These are phyloP conservation scores for Porodaedalea pini DNA, from an alignment of 1,284 basidiomycete genomes.

Conservation along the genomic window DNA sequence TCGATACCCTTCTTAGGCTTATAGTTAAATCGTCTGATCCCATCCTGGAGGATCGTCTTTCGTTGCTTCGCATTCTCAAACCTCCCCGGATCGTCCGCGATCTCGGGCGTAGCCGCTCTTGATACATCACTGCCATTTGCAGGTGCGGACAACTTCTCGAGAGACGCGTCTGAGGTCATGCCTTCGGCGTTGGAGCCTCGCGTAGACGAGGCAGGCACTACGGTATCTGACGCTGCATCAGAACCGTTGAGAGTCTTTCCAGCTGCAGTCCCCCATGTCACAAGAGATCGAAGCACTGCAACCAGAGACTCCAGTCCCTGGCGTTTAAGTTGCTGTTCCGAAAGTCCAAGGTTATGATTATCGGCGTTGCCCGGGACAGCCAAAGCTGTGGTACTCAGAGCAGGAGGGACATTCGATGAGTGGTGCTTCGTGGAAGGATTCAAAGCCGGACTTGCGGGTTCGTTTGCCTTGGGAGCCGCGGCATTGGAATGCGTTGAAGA, in stretches of 20 bases:
- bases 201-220: conserved; percentile 41
- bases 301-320: conserved; percentile 91
- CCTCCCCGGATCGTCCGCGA: conserved; percentile 82
- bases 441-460: conserved; percentile 57
- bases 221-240: conserved; percentile 42
- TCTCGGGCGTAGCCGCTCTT: conserved; percentile 71
- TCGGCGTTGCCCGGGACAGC: conserved; percentile 66
- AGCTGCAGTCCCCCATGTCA: conserved; percentile 78
- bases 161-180: conserved; percentile 50
- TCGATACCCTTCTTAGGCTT: conserved; percentile 94
- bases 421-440: conserved; percentile 52
- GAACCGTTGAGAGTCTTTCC: conserved; percentile 41
- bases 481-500: conserved; percentile 66
- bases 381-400: conserved; percentile 66
- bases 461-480: conserved; percentile 46
- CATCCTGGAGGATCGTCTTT: conserved; percentile 94
- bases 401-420: conserved; percentile 47
- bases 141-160: conserved; percentile 45
- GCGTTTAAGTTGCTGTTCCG: conserved; percentile 80
- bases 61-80: conserved; percentile 97
- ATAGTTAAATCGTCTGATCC: conserved; percentile 97
- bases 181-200: conserved; percentile 53
- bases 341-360: conserved; percentile 60
- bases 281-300: conserved; percentile 81
- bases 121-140: conserved; percentile 48